phyloP scores from a whole-genome alignment of 2,329 filamentous ascomycete species.

The Sarocladium strictum region DNA sequence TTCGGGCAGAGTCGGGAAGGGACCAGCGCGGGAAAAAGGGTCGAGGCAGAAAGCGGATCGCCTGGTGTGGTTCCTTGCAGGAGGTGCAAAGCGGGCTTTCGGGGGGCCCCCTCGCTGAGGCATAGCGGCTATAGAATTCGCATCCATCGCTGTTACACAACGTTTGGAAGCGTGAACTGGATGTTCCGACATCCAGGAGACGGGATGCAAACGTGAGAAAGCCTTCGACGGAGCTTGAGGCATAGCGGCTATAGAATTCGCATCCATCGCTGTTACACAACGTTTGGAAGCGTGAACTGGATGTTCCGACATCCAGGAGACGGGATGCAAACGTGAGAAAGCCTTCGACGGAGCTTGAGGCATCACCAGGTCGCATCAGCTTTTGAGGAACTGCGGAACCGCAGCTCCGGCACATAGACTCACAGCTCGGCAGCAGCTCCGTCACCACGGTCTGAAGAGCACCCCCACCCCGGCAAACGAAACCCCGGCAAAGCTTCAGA shows the following conservation, averaged over 20 bases:
- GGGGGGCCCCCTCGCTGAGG: slow-evolving; percentile 7
- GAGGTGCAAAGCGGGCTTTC: not conserved
- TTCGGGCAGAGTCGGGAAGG: slow-evolving; percentile 2
- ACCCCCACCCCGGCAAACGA: not conserved
- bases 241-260: too few relatives aligned
- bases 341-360: not conserved
- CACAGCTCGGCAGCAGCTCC: not conserved
- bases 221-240: not conserved
- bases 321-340: too few relatives aligned
- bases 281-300: not conserved
- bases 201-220: too few relatives aligned
- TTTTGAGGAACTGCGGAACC: not conserved
- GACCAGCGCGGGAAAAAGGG: not conserved
- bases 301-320: too few relatives aligned
- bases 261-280: not conserved
- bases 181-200: too few relatives aligned
- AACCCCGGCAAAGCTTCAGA: not conserved
- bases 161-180: not conserved
- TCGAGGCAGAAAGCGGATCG: not conserved
- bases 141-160: not conserved
- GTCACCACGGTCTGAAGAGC: not conserved
- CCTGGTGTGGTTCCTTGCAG: not conserved
- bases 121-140: too few relatives aligned
- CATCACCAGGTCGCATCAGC: not conserved
- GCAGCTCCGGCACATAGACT: not conserved